Evolutionary conservation across 2,329 filamentous ascomycete species (phyloP).

Genomic region (Aspergillus sp.): DNA sequence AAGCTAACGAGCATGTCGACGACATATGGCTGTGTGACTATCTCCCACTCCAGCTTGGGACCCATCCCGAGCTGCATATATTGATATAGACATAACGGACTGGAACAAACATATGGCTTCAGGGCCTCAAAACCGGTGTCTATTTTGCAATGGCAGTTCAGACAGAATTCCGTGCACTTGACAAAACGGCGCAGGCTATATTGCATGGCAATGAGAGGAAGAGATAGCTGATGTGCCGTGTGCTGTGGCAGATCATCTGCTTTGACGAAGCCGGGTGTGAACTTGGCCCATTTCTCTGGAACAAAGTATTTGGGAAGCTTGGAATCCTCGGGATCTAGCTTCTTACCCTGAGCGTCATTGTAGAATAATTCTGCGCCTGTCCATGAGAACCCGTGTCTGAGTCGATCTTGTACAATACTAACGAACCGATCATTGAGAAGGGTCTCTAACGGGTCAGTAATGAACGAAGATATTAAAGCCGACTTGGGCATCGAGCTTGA

Average conservation of each 20-base stretch:
- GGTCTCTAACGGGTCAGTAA: constrained; percentile 70
- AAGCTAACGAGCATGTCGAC: constrained; percentile 84
- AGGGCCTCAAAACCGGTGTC: constrained; percentile 59
- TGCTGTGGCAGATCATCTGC: constrained; percentile 52
- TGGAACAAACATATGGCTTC: constrained; percentile 70
- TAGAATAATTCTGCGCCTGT: constrained; percentile 64
- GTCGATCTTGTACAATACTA: constrained; percentile 61
- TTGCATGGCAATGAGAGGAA: constrained; percentile 67
- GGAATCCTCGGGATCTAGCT: constrained; percentile 13
- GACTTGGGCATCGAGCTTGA: background rate
- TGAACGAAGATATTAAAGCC: constrained; percentile 49
- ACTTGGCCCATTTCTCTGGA: constrained; percentile 26
- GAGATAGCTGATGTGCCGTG: constrained; percentile 44
- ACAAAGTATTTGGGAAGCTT: constrained; percentile 19
- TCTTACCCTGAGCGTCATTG: constrained; percentile 48
- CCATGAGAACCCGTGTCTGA: constrained; percentile 61
- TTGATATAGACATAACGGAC: constrained; percentile 77
- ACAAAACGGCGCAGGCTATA: constrained; percentile 76
- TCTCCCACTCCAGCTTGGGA: constrained; percentile 81
- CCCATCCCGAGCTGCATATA: constrained; percentile 86
- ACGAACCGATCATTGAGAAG: constrained; percentile 68
- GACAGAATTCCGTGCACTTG: constrained; percentile 81
- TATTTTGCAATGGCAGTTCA: constrained; percentile 76
- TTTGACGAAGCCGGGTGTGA: constrained; percentile 47
- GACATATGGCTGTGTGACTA: constrained; percentile 74